Evolutionary conservation across 2,329 filamentous ascomycete genomes (phyloP).

Genomic region (Venturia pyrina): DNA sequence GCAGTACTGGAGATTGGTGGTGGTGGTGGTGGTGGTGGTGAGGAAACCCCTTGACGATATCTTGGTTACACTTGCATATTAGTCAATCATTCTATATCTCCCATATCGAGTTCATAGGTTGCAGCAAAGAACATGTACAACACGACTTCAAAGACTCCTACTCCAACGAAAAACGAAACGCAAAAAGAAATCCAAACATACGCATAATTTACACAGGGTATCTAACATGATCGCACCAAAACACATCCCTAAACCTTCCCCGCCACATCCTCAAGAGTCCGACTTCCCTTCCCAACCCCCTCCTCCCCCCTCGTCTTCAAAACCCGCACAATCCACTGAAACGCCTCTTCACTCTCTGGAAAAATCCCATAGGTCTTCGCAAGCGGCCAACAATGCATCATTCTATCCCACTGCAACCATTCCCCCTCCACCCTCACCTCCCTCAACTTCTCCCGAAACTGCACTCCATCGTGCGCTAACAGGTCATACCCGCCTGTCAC

Average conservation of each 20-base stretch:
- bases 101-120: too few relatives aligned
- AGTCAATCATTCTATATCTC: neutral
- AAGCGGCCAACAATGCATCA: slow-evolving; percentile 52
- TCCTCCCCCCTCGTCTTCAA: slow-evolving; percentile 3
- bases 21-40: too few relatives aligned
- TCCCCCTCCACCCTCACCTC: slow-evolving; percentile 37
- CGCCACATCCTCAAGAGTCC: neutral
- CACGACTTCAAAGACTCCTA: too few relatives aligned
- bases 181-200: neutral
- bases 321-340: slow-evolving; percentile 10
- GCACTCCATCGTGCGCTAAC: slow-evolving; percentile 40
- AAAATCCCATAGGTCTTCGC: slow-evolving; percentile 19
- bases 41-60: too few relatives aligned
- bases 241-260: neutral
- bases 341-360: slow-evolving; percentile 6
- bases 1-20: too few relatives aligned
- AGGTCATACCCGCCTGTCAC: slow-evolving; percentile 45
- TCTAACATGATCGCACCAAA: neutral
- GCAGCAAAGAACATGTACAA: too few relatives aligned
- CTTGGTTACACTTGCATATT: too few relatives aligned
- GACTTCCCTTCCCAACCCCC: neutral
- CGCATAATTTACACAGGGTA: neutral
- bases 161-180: neutral
- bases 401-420: slow-evolving; percentile 49
- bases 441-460: slow-evolving; percentile 38